Conservation (phyloP, 176 grass and related monocot species). For the Elymus sibiricus region DNA sequence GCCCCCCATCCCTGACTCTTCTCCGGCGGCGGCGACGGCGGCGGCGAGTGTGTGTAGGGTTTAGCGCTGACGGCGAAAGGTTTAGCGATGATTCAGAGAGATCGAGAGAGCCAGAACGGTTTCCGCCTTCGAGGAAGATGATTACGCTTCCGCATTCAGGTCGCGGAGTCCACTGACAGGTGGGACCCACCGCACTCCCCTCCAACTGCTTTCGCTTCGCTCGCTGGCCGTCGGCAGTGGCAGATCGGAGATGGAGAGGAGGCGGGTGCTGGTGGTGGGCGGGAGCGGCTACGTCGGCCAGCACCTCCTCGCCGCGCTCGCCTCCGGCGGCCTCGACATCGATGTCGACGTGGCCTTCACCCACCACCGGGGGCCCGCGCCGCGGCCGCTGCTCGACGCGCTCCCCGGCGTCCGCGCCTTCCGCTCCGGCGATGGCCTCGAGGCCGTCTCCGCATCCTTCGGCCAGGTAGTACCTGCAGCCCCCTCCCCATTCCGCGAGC, state of each 20-base stretch:
- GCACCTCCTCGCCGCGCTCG: slow-evolving; percentile 70
- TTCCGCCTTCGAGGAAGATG: neutral
- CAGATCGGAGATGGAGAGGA: slow-evolving; percentile 20
- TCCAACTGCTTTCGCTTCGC: neutral
- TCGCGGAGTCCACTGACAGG: neutral
- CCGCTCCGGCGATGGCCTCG: slow-evolving; percentile 55
- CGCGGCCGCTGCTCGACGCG: slow-evolving; percentile 54
- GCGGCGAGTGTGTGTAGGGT: slow-evolving; percentile 9
- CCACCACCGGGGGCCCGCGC: slow-evolving; percentile 55
- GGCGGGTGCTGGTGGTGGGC: slow-evolving; percentile 72
- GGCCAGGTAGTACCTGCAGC: slow-evolving; percentile 58
- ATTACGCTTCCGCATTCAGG: neutral
- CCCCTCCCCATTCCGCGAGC: neutral
- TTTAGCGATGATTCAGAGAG: neutral
- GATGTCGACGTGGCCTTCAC: slow-evolving; percentile 69
- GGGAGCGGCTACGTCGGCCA: slow-evolving; percentile 89
- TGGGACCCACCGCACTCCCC: neutral
- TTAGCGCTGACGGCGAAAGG: slow-evolving; percentile 30
- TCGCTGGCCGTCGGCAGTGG: neutral
- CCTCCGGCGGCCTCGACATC: neutral
- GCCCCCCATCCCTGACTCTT: slow-evolving; percentile 46
- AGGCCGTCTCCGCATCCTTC: slow-evolving; percentile 46
- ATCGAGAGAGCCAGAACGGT: no score
- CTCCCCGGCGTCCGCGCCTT: slow-evolving; percentile 58
- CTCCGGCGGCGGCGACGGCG: neutral